A percentile compares a stretch with the other conserved stretches of the same genome.
Evolutionary conservation across 495 filamentous ascomycete species (phyloP).

Genomic region (Aspergillus ellipticus): DNA sequence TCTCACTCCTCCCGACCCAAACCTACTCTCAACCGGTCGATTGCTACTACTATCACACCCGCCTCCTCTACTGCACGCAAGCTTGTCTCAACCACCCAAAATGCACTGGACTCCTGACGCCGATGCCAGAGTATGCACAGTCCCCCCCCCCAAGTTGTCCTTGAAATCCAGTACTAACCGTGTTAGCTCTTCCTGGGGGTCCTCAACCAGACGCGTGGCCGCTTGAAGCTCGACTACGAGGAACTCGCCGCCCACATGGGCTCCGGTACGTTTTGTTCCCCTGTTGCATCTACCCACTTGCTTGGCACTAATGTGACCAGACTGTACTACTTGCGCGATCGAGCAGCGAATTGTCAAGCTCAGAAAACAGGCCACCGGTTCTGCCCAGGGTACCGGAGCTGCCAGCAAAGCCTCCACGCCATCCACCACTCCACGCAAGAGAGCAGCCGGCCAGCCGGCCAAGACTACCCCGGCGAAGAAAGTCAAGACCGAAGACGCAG

Average conservation of each 20-base stretch:
- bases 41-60: too few species aligned
- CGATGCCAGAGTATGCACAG: background rate
- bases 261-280: background rate
- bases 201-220: background rate
- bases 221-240: conserved; percentile 2
- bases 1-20: too few species aligned
- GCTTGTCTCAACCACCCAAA: too few species aligned
- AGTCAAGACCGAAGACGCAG: background rate
- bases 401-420: background rate
- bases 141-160: background rate
- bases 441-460: background rate
- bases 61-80: too few species aligned
- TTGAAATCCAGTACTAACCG: background rate
- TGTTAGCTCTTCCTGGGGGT: conserved; percentile 7
- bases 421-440: background rate
- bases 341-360: conserved; percentile 10
- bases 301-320: background rate
- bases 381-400: background rate
- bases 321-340: conserved; percentile 10
- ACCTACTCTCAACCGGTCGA: too few species aligned
- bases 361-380: background rate
- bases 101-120: conserved; percentile 1
- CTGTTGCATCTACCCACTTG: background rate
- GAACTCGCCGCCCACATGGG: conserved; percentile 4
- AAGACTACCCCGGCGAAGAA: background rate